phyloP scores from a whole-genome alignment of 371 early-diverging fungal species.

The Mortierella sp. region DNA sequence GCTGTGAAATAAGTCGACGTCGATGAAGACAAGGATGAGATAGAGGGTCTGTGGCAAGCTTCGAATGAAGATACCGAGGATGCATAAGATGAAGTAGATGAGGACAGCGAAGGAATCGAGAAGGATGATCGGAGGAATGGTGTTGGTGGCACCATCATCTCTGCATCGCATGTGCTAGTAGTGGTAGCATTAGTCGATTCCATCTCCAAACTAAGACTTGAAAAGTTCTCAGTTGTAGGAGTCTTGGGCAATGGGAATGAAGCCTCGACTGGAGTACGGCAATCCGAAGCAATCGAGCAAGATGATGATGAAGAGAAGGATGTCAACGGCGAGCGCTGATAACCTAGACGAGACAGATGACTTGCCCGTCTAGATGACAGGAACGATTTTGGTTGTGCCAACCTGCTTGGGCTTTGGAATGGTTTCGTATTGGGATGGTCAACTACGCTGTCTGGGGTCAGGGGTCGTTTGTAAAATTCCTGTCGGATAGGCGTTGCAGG shows the following conservation, averaged over 20 bases:
- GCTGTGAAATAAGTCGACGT: conserved; percentile 30
- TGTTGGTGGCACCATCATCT: conserved; percentile 38
- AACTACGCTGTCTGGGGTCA: conserved; percentile 24
- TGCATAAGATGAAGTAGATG: conserved; percentile 29
- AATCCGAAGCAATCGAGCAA: background rate
- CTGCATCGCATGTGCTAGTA: conserved; percentile 3
- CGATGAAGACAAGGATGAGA: conserved; percentile 15
- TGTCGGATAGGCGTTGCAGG: conserved; percentile 30
- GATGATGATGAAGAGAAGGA: conserved; percentile 3
- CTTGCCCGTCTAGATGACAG: background rate
- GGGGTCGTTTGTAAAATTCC: conserved; percentile 38
- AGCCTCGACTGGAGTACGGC: background rate
- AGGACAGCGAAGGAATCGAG: conserved; percentile 28
- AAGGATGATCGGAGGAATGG: conserved; percentile 39
- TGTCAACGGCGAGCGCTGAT: conserved; percentile 17
- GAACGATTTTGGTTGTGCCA: conserved; percentile 23
- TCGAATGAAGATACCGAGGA: conserved; percentile 40
- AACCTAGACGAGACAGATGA: background rate
- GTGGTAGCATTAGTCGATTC: too few species aligned
- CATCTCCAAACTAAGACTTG: conserved; percentile 14
- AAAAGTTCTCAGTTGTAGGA: conserved; percentile 33
- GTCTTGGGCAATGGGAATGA: conserved; percentile 24
- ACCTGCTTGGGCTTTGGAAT: conserved; percentile 27
- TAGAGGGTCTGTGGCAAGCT: conserved; percentile 26
- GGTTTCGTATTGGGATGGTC: conserved; percentile 47